phyloP scores from a whole-genome alignment of 495 filamentous ascomycete species.

The Neurospora sp. region DNA sequence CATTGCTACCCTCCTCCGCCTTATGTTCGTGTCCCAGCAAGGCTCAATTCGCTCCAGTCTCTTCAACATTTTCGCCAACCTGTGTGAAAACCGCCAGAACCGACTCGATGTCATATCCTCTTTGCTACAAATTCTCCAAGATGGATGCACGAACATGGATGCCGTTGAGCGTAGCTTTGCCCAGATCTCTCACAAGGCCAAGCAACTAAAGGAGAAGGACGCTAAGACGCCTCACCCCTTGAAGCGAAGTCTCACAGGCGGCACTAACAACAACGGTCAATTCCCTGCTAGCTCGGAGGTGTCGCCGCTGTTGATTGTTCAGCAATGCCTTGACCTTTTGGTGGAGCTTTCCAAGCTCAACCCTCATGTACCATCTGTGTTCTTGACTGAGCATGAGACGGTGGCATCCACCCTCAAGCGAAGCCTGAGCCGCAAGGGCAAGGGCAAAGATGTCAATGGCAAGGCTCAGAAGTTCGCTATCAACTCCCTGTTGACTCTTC shows the following conservation, averaged over 20 bases:
- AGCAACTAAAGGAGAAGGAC: slow-evolving; percentile 54
- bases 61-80: slow-evolving; percentile 74
- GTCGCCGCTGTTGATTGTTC: slow-evolving; percentile 87
- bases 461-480: slow-evolving; percentile 83
- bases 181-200: slow-evolving; percentile 83
- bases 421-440: slow-evolving; percentile 70
- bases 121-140: slow-evolving; percentile 88
- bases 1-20: slow-evolving; percentile 81
- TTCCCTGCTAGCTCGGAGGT: slow-evolving; percentile 59
- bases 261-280: slow-evolving; percentile 25
- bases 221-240: slow-evolving; percentile 70
- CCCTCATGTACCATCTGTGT: slow-evolving; percentile 74
- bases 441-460: slow-evolving; percentile 61
- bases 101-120: slow-evolving; percentile 90
- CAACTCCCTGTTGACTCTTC: slow-evolving; percentile 76
- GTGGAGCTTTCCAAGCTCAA: slow-evolving; percentile 75
- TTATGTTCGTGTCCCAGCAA: slow-evolving; percentile 94
- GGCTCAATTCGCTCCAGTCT: slow-evolving; percentile 66
- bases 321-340: slow-evolving; percentile 81
- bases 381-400: slow-evolving; percentile 89
- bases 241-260: slow-evolving; percentile 53
- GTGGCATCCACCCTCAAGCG: slow-evolving; percentile 60
- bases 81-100: slow-evolving; percentile 91
- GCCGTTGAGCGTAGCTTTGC: slow-evolving; percentile 93
- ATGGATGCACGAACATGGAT: slow-evolving; percentile 84